Percentiles rank a stretch among this genome's conserved stretches.
These are phyloP conservation scores for Penicillium sp. DNA, from an alignment of 2,329 filamentous ascomycete species.

Conservation along the genomic window DNA sequence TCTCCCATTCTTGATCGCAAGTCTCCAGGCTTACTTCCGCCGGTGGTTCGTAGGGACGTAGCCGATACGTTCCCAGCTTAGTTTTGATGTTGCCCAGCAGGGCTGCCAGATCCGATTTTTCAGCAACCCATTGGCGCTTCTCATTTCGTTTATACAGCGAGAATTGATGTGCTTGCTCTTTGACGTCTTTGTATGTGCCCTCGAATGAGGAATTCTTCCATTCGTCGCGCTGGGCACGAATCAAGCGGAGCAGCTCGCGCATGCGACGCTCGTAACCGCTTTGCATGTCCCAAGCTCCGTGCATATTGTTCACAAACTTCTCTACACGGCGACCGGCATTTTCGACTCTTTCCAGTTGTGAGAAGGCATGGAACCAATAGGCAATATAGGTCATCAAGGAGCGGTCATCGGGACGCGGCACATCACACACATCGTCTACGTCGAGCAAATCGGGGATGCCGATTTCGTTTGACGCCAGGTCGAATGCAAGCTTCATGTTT, in stretches of 20 bases:
- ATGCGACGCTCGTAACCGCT: constrained; percentile 91
- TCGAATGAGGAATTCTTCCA: constrained; percentile 84
- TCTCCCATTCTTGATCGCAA: constrained; percentile 78
- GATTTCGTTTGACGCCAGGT: constrained; percentile 93
- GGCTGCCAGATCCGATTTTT: constrained; percentile 93
- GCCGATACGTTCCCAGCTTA: constrained; percentile 89
- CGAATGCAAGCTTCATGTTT: constrained; percentile 98
- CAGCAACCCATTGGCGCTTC: constrained; percentile 94
- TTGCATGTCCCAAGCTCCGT: constrained; percentile 99
- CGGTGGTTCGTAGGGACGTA: constrained; percentile 88
- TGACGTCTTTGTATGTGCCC: constrained; percentile 89
- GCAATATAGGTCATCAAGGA: constrained; percentile 99
- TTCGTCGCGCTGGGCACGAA: constrained; percentile 67
- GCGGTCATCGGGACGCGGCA: constrained; percentile 90
- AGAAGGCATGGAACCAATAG: constrained; percentile 99
- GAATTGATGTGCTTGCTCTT: constrained; percentile 78
- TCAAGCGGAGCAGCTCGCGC: constrained; percentile 72
- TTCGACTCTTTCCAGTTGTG: constrained; percentile 97
- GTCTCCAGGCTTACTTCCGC: constrained; percentile 76
- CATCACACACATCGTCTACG: constrained; percentile 96
- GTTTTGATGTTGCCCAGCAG: constrained; percentile 98
- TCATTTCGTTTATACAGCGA: constrained; percentile 83
- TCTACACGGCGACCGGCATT: constrained; percentile 94
- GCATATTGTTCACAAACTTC: constrained; percentile 99
- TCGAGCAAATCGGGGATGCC: constrained; percentile 94